These are phyloP conservation scores for Kodamaea sp. DNA, from an alignment of 1,139 yeast genomes.

Conservation along the genomic window DNA sequence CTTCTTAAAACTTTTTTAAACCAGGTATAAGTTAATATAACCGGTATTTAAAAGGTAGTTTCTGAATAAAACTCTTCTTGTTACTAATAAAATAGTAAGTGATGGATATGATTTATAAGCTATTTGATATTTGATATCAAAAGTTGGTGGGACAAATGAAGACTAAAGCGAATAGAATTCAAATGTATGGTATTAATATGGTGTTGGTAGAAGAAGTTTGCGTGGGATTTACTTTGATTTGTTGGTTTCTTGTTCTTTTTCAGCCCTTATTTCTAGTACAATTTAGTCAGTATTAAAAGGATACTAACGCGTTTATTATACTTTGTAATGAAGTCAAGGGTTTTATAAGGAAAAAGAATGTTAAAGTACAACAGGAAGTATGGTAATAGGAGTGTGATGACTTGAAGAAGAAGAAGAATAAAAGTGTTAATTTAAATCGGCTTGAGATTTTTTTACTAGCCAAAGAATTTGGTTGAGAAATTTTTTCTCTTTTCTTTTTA, in stretches of 20 bases:
- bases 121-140: not conserved
- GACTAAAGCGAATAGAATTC: not conserved
- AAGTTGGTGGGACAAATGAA: conserved; percentile 1
- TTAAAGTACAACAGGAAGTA: conserved; percentile 7
- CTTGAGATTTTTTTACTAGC: not conserved
- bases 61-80: too few species aligned
- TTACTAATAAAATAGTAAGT: too few species aligned
- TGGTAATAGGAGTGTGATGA: conserved; percentile 8
- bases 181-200: not conserved
- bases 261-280: conserved; percentile 3
- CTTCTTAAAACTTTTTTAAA: not conserved
- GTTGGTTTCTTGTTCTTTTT: conserved; percentile 2
- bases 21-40: conserved; percentile 13
- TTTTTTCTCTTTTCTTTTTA: too few species aligned
- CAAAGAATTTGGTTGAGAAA: too few species aligned
- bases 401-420: conserved; percentile 8
- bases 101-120: too few species aligned
- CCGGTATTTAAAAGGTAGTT: conserved; percentile 2
- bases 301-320: not conserved
- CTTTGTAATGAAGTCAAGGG: conserved; percentile 5
- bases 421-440: conserved; percentile 1
- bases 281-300: not conserved
- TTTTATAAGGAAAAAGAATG: conserved; percentile 4
- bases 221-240: conserved; percentile 1
- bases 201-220: conserved; percentile 4